A percentile compares a stretch with the other conserved stretches of the same genome.
Evolutionary conservation across 2,329 filamentous ascomycete genomes (phyloP).

Genomic region (Aaosphaeria arxii): DNA sequence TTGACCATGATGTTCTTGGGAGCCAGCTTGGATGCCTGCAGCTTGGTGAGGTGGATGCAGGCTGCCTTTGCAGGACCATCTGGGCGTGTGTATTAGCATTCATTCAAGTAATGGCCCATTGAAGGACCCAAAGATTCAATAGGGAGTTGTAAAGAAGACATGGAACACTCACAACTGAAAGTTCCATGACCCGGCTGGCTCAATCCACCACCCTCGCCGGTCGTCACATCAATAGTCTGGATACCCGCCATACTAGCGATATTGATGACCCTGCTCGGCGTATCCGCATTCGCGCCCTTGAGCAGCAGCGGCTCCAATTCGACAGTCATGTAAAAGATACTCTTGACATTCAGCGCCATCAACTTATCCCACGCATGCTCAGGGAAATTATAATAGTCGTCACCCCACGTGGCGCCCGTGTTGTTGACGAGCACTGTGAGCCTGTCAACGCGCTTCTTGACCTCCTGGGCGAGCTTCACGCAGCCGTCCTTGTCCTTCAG

Average conservation of each 20-base stretch:
- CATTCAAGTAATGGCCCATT: too few species aligned
- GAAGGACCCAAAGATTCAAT: too few species aligned
- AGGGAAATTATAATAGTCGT: conserved; percentile 57
- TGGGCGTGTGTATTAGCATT: conserved; percentile 6
- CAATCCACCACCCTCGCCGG: conserved; percentile 48
- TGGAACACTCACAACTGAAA: conserved; percentile 39
- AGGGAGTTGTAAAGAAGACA: not conserved
- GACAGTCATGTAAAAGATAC: conserved; percentile 48
- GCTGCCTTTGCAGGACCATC: conserved; percentile 54
- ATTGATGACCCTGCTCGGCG: conserved; percentile 51
- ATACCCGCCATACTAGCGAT: conserved; percentile 50
- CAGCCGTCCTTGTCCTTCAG: conserved; percentile 53
- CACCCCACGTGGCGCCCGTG: conserved; percentile 54
- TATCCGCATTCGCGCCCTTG: conserved; percentile 43
- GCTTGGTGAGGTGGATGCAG: conserved; percentile 52
- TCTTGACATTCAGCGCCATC: conserved; percentile 54
- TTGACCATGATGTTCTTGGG: conserved; percentile 53
- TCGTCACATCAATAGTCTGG: conserved; percentile 45
- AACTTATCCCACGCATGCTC: conserved; percentile 58
- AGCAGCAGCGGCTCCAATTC: conserved; percentile 48
- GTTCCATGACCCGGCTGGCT: conserved; percentile 52
- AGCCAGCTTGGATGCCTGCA: conserved; percentile 51
- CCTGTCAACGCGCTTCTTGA: conserved; percentile 35
- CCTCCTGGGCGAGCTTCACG: conserved; percentile 46
- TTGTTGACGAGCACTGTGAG: conserved; percentile 45